A percentile compares a stretch with the other conserved stretches of the same genome.
Conservation (phyloP, 495 filamentous ascomycete genomes). For the Penicillium crystallinum region DNA sequence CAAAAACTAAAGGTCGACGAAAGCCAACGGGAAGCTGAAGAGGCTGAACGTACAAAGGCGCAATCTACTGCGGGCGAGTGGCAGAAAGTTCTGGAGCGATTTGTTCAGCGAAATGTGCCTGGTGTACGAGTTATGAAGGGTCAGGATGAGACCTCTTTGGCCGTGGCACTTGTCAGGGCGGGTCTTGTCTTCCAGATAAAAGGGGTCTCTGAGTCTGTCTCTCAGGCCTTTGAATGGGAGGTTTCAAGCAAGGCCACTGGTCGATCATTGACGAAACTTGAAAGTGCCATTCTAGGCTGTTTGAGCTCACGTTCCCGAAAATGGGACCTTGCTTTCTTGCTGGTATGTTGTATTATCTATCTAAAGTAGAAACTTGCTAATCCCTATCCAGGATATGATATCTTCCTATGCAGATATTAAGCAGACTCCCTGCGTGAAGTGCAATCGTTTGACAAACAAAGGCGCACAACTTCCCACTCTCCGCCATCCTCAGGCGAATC, state of each 20-base stretch:
- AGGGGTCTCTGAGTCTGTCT: constrained; percentile 14
- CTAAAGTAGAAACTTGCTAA: constrained; percentile 3
- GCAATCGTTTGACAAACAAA: constrained; percentile 34
- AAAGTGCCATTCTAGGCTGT: constrained; percentile 29
- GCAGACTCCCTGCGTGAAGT: constrained; percentile 35
- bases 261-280: constrained; percentile 27
- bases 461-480: constrained; percentile 35
- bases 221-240: constrained; percentile 28
- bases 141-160: constrained; percentile 21
- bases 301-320: constrained; percentile 34
- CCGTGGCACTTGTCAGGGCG: constrained; percentile 28
- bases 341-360: constrained; percentile 24
- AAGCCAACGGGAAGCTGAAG: constrained; percentile 21
- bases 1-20: constrained; percentile 26
- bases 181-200: constrained; percentile 34
- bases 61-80: constrained; percentile 31
- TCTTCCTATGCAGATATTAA: constrained; percentile 39
- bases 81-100: constrained; percentile 28
- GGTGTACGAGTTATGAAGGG: constrained; percentile 27
- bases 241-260: constrained; percentile 23
- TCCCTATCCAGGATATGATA: constrained; percentile 31
- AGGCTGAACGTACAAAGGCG: constrained; percentile 24
- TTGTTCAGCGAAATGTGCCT: constrained; percentile 21
- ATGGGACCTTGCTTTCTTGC: constrained; percentile 40
- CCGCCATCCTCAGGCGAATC: constrained; percentile 16